Base-by-base conservation (phyloP, 768 basidiomycete genomes). In the Leucosporidium scottii region DNA sequence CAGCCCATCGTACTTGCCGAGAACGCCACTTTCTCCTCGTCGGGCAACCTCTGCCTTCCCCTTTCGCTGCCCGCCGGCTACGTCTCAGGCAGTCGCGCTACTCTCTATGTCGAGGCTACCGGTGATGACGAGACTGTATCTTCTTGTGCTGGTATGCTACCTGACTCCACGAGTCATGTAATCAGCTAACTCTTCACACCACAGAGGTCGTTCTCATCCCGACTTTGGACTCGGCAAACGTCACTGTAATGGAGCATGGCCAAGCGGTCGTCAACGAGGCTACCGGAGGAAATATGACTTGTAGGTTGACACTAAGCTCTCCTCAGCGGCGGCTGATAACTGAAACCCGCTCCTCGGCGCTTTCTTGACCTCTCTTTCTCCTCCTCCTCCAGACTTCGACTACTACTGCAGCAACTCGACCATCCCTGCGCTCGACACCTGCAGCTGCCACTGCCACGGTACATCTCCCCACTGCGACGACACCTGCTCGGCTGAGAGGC, bases 371-470 rank as follows among this genome's bases (percentile, higher is more conserved):
- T 34, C 34, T 10, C 34, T 2, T 44, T 44, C 13, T 17, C 8
- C 3, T 36, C 17, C 2, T 30, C 30, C 21, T 17, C 31, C 56
- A 59, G 58, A 21, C 27, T 39, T 27, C 36, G 64, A 65, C 25
- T 65, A 53, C 64, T 65, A 59, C 64, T 65, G 64, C 57, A 59
- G 57, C 20, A 65, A 65, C 64, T 13, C 23, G 1, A 65, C 64
- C 20, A 59, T 65, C n/a, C 27, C 57, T 1, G 64, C 64, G 2
- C 64, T 59, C 49, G 64, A 64, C 31, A 58, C 48, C 36, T 65
- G 64, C 50, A 21, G 23, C 21, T 65, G 64, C 64, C 64, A 65
- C 36, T 65, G 64, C 50, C 49, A 65, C 50, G 57, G 64, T 20
- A n/a, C 20, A 47, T 28, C 47, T 21, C 27, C 13, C 15, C 64